Percentiles rank a stretch among this genome's conserved stretches.
These are phyloP conservation scores for Saccharum spontaneum DNA, from an alignment of 176 grass and related monocot species.

Conservation along the genomic window DNA sequence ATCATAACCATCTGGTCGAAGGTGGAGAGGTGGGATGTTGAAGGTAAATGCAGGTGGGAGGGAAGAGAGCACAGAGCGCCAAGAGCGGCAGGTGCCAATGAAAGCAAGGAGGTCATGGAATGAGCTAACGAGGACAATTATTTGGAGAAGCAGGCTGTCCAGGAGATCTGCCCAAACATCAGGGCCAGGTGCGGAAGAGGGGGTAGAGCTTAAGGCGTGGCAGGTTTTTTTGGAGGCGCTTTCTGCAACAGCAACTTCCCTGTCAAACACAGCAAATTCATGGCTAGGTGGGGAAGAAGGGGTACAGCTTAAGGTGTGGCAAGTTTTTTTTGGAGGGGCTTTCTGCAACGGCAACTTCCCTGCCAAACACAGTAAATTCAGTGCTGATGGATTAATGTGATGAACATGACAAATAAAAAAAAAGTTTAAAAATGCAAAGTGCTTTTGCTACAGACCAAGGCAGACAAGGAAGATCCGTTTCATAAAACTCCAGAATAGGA, in stretches of 20 bases:
- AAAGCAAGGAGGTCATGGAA: constrained; percentile 57
- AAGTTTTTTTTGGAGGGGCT: too few relatives aligned
- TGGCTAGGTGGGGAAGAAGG: too few relatives aligned
- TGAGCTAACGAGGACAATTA: constrained; percentile 41
- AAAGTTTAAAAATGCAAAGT: background rate
- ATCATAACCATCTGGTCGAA: background rate
- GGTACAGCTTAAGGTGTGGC: too few relatives aligned
- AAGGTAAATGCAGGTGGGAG: constrained; percentile 16
- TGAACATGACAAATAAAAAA: background rate
- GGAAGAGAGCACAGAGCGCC: constrained; percentile 37
- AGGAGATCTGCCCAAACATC: constrained; percentile 45
- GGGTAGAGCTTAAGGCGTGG: too few relatives aligned
- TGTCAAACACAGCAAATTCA: constrained; percentile 11
- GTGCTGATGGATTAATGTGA: background rate
- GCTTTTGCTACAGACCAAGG: background rate
- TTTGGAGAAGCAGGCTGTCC: constrained; percentile 48
- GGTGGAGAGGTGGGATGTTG: constrained; percentile 47
- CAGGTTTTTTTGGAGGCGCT: too few relatives aligned
- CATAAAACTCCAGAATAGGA: background rate
- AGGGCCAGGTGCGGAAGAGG: too few relatives aligned
- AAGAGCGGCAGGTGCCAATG: constrained; percentile 48
- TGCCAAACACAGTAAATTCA: background rate
- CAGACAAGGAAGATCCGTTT: background rate
- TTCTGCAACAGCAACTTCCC: constrained; percentile 2
- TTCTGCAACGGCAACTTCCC: too few relatives aligned